These are phyloP conservation scores for Taphrina sp. DNA, from an alignment of 1,139 yeast species.

Conservation along the genomic window DNA sequence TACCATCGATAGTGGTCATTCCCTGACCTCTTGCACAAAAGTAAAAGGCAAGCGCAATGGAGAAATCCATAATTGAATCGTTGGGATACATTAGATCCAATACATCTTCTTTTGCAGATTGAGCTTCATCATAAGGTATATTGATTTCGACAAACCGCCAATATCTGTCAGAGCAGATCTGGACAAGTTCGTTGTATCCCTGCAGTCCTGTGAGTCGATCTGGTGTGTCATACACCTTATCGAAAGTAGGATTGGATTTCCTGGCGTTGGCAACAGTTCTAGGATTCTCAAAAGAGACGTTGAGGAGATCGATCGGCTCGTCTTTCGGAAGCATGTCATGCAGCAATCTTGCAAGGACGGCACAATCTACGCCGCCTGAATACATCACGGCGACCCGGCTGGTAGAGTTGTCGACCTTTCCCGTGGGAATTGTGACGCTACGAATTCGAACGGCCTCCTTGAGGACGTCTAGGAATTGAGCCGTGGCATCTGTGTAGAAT, in stretches of 20 bases:
- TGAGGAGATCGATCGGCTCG: conserved; percentile 65
- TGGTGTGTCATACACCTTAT: conserved; percentile 56
- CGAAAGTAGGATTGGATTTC: conserved; percentile 2
- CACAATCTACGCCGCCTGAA: conserved; percentile 94
- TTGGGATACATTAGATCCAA: conserved; percentile 72
- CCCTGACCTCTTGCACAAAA: conserved; percentile 73
- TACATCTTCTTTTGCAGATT: conserved; percentile 55
- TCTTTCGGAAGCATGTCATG: conserved; percentile 43
- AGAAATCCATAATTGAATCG: conserved; percentile 88
- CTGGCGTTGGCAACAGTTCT: conserved; percentile 46
- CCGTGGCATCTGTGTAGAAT: not conserved
- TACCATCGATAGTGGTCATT: conserved; percentile 29
- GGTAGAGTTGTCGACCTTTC: conserved; percentile 12
- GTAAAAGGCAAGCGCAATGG: conserved; percentile 91
- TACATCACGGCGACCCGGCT: conserved; percentile 58
- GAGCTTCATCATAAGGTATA: conserved; percentile 67
- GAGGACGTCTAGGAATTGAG: conserved; percentile 19
- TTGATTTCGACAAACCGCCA: conserved; percentile 64
- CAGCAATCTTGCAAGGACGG: conserved; percentile 58
- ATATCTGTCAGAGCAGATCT: conserved; percentile 34
- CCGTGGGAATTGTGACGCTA: conserved; percentile 33
- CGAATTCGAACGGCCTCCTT: conserved; percentile 34
- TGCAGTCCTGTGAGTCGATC: conserved; percentile 70
- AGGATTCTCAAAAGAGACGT: conserved; percentile 93
- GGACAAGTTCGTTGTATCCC: conserved; percentile 52